These are phyloP conservation scores for Fusarium piperis DNA, from an alignment of 2,329 filamentous ascomycete species.

Conservation along the genomic window DNA sequence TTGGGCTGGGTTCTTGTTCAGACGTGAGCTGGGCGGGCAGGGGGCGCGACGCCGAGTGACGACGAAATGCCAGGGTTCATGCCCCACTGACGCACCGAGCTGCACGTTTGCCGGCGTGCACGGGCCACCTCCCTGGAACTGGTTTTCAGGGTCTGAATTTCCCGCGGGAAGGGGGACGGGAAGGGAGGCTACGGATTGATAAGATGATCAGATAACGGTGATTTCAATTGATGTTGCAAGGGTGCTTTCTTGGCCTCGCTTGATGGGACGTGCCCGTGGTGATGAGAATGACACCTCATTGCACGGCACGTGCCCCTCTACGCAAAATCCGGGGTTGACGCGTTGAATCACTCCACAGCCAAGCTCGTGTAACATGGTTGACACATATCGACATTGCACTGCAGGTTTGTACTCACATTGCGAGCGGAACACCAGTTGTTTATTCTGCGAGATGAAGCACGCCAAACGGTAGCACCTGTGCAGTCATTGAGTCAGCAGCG, in stretches of 20 bases:
- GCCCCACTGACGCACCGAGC: constrained; percentile 35
- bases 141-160: constrained; percentile 26
- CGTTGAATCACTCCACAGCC: neutral
- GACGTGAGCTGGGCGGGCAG: constrained; percentile 21
- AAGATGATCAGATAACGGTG: constrained; percentile 36
- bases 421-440: neutral
- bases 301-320: neutral
- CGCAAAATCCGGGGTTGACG: neutral
- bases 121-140: constrained; percentile 31
- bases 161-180: neutral
- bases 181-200: constrained; percentile 15
- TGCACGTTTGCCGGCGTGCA: constrained; percentile 34
- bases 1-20: constrained; percentile 8
- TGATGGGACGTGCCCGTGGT: neutral
- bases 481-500: neutral
- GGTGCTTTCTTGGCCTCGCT: neutral
- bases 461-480: too few relatives aligned
- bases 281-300: neutral
- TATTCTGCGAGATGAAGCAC: neutral
- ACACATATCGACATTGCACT: neutral
- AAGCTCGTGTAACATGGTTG: neutral
- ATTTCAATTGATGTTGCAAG: neutral
- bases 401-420: neutral
- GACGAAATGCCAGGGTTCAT: constrained; percentile 36
- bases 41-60: constrained; percentile 33